Conservation (phyloP, 805 yeast species). For the Wickerhamiella bombiphila region DNA sequence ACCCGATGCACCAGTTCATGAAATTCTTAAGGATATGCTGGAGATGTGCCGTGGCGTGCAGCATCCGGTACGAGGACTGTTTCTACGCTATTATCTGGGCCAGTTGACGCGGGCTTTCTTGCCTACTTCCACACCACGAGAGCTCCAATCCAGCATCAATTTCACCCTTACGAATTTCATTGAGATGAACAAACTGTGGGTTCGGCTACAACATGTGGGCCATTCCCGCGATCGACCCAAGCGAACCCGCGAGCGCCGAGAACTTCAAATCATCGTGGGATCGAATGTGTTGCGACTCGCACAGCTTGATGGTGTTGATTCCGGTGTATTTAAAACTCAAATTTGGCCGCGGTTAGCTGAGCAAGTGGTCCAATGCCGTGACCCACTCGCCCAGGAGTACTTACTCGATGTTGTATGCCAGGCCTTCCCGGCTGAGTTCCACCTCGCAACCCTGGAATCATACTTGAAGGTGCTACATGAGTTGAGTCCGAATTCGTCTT, state of each 20-base stretch:
- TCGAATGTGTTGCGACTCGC: constrained; percentile 80
- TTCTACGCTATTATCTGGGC: constrained; percentile 73
- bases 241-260: constrained; percentile 67
- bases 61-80: constrained; percentile 84
- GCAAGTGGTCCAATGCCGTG: constrained; percentile 85
- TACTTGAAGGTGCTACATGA: constrained; percentile 52
- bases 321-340: constrained; percentile 28
- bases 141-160: constrained; percentile 53
- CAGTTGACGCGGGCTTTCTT: constrained; percentile 64
- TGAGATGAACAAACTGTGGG: constrained; percentile 98
- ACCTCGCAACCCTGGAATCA: constrained; percentile 53
- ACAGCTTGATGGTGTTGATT: constrained; percentile 60
- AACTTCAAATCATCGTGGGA: constrained; percentile 82
- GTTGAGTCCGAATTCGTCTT: constrained; percentile 55
- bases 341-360: constrained; percentile 72
- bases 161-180: constrained; percentile 77
- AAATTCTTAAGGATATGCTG: constrained; percentile 86
- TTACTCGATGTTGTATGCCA: constrained; percentile 81
- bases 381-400: constrained; percentile 83
- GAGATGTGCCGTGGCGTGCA: constrained; percentile 98
- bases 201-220: constrained; percentile 89
- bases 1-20: constrained; percentile 65
- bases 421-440: constrained; percentile 89
- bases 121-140: constrained; percentile 24
- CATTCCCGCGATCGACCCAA: constrained; percentile 67